Percentiles rank a stretch among this genome's conserved stretches.
These are phyloP conservation scores for Fagopyrum homotropicum DNA, from an alignment of 148 eudicot species.

Conservation along the genomic window DNA sequence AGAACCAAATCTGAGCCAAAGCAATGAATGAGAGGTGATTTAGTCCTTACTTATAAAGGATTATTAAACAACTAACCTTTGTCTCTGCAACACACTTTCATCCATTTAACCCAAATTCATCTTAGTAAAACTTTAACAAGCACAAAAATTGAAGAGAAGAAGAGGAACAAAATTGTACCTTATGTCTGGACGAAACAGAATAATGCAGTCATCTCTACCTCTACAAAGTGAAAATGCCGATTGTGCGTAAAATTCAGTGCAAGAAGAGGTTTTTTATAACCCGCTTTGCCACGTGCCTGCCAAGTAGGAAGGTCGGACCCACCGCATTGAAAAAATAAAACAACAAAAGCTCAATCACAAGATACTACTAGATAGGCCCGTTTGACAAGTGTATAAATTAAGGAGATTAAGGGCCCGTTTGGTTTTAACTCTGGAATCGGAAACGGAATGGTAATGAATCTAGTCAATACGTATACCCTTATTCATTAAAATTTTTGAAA, in stretches of 20 bases:
- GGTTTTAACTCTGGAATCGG: too few relatives aligned
- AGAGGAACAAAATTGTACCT: background rate
- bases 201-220: background rate
- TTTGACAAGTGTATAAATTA: too few relatives aligned
- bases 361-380: too few relatives aligned
- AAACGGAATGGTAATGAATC: too few relatives aligned
- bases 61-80: background rate
- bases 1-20: background rate
- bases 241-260: background rate
- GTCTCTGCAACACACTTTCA: background rate
- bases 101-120: background rate
- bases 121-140: background rate
- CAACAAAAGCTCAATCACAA: too few relatives aligned
- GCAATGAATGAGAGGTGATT: background rate
- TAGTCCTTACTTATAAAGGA: background rate
- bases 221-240: background rate
- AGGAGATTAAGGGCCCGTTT: too few relatives aligned
- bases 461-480: too few relatives aligned
- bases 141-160: background rate
- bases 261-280: background rate
- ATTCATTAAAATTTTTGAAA: too few relatives aligned
- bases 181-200: background rate
- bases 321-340: background rate
- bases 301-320: background rate
- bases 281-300: conserved; percentile 5